Percentiles rank a stretch among this genome's conserved stretches.
phyloP scores from a whole-genome alignment of 345 rosid genomes.

The Carallia pectinifolia region DNA sequence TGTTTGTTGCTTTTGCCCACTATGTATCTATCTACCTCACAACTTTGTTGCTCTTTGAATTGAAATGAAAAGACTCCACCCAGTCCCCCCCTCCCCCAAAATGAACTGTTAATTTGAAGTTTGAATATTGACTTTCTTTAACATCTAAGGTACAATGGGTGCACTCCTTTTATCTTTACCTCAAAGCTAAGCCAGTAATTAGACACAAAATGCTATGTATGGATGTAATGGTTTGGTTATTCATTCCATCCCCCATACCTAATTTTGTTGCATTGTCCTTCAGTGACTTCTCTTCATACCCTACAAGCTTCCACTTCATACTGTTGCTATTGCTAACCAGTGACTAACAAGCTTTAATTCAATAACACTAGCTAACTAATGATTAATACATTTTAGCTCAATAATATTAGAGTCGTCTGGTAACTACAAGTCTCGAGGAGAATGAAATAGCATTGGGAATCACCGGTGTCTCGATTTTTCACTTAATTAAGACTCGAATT shows the following conservation, averaged over 20 bases:
- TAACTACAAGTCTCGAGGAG: background rate
- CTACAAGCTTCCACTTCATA: background rate
- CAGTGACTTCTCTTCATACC: background rate
- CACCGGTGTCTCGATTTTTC: constrained; percentile 3
- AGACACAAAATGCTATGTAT: background rate
- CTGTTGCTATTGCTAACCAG: too few relatives aligned
- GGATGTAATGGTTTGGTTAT: constrained; percentile 22
- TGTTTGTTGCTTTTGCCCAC: background rate
- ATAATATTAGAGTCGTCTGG: background rate
- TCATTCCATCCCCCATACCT: constrained; percentile 29
- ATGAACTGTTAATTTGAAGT: background rate
- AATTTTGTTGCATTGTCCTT: constrained; percentile 22
- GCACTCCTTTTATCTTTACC: constrained; percentile 28
- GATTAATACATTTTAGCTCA: too few relatives aligned
- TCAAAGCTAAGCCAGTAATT: constrained; percentile 27
- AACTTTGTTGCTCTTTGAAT: background rate
- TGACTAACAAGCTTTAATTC: background rate
- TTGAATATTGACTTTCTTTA: constrained; percentile 20
- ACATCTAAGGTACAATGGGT: constrained; percentile 12
- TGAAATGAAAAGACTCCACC: background rate
- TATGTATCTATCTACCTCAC: background rate
- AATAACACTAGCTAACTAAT: too few relatives aligned
- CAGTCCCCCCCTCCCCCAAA: background rate
- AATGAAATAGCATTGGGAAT: background rate
- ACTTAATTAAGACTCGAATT: constrained; percentile 17